Percentiles rank a stretch among this genome's conserved stretches.
Conservation (phyloP, 768 basidiomycete species). For the Austroboletus festivus region DNA sequence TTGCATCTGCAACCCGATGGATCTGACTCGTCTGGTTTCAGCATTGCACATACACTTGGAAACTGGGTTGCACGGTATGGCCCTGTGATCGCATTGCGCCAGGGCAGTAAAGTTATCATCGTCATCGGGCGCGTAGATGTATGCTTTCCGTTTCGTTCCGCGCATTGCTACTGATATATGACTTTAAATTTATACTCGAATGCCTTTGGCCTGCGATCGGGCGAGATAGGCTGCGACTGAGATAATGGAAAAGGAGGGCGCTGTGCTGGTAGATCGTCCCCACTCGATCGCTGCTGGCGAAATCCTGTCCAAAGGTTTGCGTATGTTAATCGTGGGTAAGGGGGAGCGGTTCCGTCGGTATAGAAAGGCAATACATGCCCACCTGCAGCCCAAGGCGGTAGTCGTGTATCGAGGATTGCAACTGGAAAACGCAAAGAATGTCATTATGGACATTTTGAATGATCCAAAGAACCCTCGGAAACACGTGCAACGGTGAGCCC, state of each 20-base stretch:
- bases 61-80: conserved; percentile 57
- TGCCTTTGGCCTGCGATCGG: not conserved
- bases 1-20: not conserved
- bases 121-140: conserved; percentile 24
- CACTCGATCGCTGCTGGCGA: conserved; percentile 50
- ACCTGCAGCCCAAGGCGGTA: conserved; percentile 48
- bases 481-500: conserved; percentile 45
- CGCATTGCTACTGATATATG: no score
- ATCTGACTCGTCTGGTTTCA: not conserved
- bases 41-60: conserved; percentile 35
- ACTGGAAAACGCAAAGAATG: conserved; percentile 29
- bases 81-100: conserved; percentile 51
- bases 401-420: conserved; percentile 43
- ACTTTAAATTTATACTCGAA: no score
- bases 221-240: conserved; percentile 48
- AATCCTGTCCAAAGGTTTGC: conserved; percentile 49
- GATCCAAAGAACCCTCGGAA: conserved; percentile 36
- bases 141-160: not conserved
- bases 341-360: conserved; percentile 56
- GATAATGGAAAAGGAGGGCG: conserved; percentile 60
- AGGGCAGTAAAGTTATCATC: conserved; percentile 33
- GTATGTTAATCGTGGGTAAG: conserved; percentile 46
- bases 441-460: conserved; percentile 29
- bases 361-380: conserved; percentile 48
- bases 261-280: conserved; percentile 47